Conservation (phyloP, 129 eudicot species). For the Flaveria bidentis region DNA sequence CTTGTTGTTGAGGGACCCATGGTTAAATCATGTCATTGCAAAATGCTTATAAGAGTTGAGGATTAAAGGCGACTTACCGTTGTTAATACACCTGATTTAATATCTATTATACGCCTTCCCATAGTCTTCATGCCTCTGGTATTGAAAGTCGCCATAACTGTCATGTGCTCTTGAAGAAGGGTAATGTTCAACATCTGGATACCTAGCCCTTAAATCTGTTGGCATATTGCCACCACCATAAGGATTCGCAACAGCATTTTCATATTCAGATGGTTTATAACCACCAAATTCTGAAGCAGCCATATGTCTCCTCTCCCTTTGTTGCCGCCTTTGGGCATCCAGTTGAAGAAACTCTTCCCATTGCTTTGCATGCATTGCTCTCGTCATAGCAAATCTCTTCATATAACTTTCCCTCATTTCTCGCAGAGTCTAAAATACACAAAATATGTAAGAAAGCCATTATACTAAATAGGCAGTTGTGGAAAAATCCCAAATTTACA, state of each 20-base stretch:
- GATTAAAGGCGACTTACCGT: background rate
- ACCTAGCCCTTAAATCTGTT: slow-evolving; percentile 63
- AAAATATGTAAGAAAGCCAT: background rate
- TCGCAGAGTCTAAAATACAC: slow-evolving; percentile 49
- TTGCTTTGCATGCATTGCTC: slow-evolving; percentile 62
- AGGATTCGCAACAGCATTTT: slow-evolving; percentile 40
- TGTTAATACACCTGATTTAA: slow-evolving; percentile 28
- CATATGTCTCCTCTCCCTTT: slow-evolving; percentile 52
- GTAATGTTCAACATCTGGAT: slow-evolving; percentile 52
- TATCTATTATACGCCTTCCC: slow-evolving; percentile 68
- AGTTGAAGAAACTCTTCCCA: slow-evolving; percentile 81
- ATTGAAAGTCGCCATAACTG: slow-evolving; percentile 59
- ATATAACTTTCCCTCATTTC: slow-evolving; percentile 61
- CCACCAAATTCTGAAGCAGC: slow-evolving; percentile 56
- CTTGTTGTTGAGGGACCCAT: background rate
- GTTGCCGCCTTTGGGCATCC: slow-evolving; percentile 58
- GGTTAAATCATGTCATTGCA: background rate
- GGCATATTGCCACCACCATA: slow-evolving; percentile 48
- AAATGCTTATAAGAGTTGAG: background rate
- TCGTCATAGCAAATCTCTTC: slow-evolving; percentile 46
- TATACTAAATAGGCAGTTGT: background rate
- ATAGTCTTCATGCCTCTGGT: slow-evolving; percentile 60
- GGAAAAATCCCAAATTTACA: background rate
- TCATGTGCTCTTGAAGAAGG: slow-evolving; percentile 59
- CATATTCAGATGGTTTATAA: slow-evolving; percentile 55